Percentiles rank a stretch among this genome's conserved stretches.
Evolutionary conservation across 139 green algal species (phyloP).

Genomic region (Chlamydomonas sphaeroides): DNA sequence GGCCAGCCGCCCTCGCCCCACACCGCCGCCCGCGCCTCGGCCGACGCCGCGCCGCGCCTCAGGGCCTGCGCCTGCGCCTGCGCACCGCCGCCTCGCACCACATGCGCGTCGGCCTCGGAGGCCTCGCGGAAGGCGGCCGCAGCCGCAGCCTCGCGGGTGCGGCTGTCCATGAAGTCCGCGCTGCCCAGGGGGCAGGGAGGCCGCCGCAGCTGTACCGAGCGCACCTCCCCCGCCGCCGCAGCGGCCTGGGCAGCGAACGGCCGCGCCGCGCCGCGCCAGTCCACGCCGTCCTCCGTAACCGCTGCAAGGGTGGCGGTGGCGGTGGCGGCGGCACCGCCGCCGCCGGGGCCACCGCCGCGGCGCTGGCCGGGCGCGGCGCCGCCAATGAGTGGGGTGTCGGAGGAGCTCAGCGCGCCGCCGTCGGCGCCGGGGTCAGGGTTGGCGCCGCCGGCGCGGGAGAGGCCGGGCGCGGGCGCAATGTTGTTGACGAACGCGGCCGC

Average conservation of each 20-base stretch:
- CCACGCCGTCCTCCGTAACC: slow-evolving; percentile 3
- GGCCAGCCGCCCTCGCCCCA: slow-evolving; percentile 29
- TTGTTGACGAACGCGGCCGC: background rate
- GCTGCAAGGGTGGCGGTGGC: background rate
- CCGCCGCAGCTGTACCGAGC: slow-evolving; percentile 24
- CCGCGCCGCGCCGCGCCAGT: background rate
- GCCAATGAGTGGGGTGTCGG: background rate
- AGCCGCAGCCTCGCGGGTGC: background rate
- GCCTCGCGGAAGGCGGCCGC: background rate
- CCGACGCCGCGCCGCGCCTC: background rate
- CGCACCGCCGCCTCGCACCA: background rate
- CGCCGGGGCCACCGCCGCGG: background rate
- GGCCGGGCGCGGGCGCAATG: background rate
- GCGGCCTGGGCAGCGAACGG: no score
- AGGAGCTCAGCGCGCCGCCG: no score
- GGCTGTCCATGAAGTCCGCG: background rate
- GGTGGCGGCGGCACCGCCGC: background rate
- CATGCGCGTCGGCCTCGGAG: background rate
- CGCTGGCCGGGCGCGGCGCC: no score
- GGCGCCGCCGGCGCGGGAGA: background rate
- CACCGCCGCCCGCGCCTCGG: slow-evolving; percentile 10
- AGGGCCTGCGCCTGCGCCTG: background rate
- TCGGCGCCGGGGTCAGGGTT: no score
- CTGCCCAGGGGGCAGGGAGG: background rate
- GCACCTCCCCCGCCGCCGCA: background rate